Base-by-base conservation (phyloP, 371 early-diverging fungal genomes). In the Fennellomyces sp. region DNA sequence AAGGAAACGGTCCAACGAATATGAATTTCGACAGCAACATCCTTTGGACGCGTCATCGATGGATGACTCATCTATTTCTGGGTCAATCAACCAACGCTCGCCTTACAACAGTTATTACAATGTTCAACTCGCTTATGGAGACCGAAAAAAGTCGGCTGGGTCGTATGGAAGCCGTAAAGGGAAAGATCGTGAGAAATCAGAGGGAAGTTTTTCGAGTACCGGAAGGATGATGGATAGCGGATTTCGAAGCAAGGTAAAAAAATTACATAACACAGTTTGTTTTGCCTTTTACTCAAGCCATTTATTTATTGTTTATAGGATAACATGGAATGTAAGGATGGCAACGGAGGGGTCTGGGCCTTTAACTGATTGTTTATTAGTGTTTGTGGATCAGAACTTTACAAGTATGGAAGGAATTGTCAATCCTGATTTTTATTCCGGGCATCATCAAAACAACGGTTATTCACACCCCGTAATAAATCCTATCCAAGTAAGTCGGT, bases 321-420 rank as follows among this genome's bases (percentile, higher is more conserved):
- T 41, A 50, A 52, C 26, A 60, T 57, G 28, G 57, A 63, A 17
- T 57, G 63, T 63, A 56, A 63, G 63, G n/a, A n/a, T n/a, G n/a
- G n/a, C n/a, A n/a, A n/a, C n/a, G n/a, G n/a, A n/a, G 33, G n/a
- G 11, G 38, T 38, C n/a, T 54, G 35, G 21, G 5, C 23, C 21
- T n/a, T 17, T 31, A 49, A 47, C 27, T 35, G 10, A 31, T 29
- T 25, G 30, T 51, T 49, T 39, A 54, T 38, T 36, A 28, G 29
- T 48, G 30, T 70, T 45, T 69, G 73, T 78, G 35, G 73, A 83
- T 52, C 69, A 76, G 58, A 69, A 78, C 52, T 71, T 78, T 52
- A 64, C 64, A 33, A 64, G 70, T 25, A 75, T 83, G 77, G 76
- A 83, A 38, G 84, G 77, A 11, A 83, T 80, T 12, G 61, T 78